Conservation (phyloP, 1,284 basidiomycete genomes). For the Microbotryum violaceum region DNA sequence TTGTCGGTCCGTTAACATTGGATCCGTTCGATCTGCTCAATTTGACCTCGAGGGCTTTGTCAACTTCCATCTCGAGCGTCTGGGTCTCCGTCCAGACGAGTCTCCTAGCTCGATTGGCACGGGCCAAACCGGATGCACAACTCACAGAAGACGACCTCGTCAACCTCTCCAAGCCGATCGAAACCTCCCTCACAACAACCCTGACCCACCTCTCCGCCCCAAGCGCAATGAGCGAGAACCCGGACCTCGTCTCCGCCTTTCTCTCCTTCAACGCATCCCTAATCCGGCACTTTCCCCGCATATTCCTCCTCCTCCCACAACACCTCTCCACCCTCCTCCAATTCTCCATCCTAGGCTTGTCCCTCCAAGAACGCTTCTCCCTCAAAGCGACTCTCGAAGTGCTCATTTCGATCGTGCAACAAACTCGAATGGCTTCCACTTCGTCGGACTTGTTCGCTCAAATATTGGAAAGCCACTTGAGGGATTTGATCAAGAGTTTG, state of each 20-base stretch:
- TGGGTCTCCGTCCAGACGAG: constrained; percentile 30
- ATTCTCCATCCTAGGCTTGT: constrained; percentile 26
- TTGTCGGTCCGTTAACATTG: constrained; percentile 30
- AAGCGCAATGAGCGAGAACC: constrained; percentile 33
- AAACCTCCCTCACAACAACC: constrained; percentile 9
- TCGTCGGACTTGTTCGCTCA: constrained; percentile 15
- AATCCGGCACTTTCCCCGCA: constrained; percentile 18
- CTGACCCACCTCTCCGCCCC: constrained; percentile 1
- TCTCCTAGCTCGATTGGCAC: constrained; percentile 23
- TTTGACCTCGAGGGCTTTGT: constrained; percentile 19
- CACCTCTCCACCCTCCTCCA: constrained; percentile 26
- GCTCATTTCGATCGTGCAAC: constrained; percentile 30
- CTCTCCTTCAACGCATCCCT: constrained; percentile 23
- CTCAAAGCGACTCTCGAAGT: constrained; percentile 31
- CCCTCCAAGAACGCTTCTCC: constrained; percentile 35
- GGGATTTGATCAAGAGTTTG: constrained; percentile 19
- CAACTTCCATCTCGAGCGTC: constrained; percentile 19
- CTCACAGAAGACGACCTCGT: constrained; percentile 10
- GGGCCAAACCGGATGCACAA: constrained; percentile 5
- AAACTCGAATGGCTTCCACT: constrained; percentile 26
- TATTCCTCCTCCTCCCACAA: constrained; percentile 22
- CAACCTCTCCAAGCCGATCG: constrained; percentile 13
- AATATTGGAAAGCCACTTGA: constrained; percentile 13
- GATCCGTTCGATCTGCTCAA: constrained; percentile 25
- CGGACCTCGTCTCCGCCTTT: constrained; percentile 36